phyloP scores from a whole-genome alignment of 331 rosid species.

The Acacia concinna region DNA sequence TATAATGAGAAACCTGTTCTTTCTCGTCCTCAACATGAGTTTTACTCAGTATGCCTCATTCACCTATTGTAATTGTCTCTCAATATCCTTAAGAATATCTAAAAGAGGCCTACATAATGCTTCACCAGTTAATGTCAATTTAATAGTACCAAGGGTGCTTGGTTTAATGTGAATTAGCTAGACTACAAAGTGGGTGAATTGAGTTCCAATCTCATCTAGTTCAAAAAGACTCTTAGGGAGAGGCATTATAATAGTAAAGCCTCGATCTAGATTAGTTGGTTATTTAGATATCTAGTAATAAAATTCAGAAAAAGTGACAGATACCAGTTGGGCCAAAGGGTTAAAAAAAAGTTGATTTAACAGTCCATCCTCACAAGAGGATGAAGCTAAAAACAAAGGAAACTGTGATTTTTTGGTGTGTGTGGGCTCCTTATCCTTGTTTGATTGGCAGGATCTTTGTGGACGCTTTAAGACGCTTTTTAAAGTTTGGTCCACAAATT shows the following conservation, averaged over 20 bases:
- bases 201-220: too few species aligned
- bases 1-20: conserved; percentile 98
- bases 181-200: too few species aligned
- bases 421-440: conserved; percentile 38
- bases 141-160: too few species aligned
- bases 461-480: conserved; percentile 18
- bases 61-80: not conserved
- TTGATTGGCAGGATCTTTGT: conserved; percentile 22
- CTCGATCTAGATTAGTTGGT: too few species aligned
- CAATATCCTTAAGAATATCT: not conserved
- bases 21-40: conserved; percentile 97
- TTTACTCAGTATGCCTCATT: conserved; percentile 60
- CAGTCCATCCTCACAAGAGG: conserved; percentile 13
- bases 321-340: too few species aligned
- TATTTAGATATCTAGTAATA: too few species aligned
- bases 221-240: too few species aligned
- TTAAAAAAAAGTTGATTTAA: not conserved
- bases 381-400: not conserved
- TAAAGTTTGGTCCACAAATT: conserved; percentile 30
- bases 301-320: too few species aligned
- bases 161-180: too few species aligned
- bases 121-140: not conserved
- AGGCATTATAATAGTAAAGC: too few species aligned
- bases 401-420: not conserved
- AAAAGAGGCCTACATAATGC: not conserved